Evolutionary conservation across 257 asterid species (phyloP).

Genomic region (Solanum paucissectum): DNA sequence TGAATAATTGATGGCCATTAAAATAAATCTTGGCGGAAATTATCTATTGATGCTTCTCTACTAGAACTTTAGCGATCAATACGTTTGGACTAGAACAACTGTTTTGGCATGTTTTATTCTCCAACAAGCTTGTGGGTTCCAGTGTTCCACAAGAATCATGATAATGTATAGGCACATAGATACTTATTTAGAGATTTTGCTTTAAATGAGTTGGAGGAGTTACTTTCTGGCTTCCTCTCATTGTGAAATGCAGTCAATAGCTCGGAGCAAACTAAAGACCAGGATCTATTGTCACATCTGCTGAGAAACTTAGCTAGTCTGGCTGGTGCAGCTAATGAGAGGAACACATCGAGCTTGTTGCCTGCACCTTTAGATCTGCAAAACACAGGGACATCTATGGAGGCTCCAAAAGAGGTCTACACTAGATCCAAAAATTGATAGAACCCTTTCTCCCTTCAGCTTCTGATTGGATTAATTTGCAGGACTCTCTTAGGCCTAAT

Average conservation of each 20-base stretch:
- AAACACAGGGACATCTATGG: conserved; percentile 16
- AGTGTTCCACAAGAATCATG: not conserved
- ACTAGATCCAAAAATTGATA: not conserved
- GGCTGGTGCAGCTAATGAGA: conserved; percentile 19
- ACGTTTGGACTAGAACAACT: not conserved
- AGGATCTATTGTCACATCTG: conserved; percentile 34
- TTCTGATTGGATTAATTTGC: conserved; percentile 15
- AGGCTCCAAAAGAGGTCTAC: conserved; percentile 22
- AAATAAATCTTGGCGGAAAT: not conserved
- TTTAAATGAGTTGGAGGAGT: conserved; percentile 5
- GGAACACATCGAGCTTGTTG: conserved; percentile 9
- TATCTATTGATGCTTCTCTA: not conserved
- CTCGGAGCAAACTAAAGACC: conserved; percentile 34
- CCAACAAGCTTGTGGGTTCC: not conserved
- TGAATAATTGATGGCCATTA: not conserved
- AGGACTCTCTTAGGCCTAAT: conserved; percentile 13
- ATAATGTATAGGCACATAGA: not conserved
- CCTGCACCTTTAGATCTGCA: conserved; percentile 19
- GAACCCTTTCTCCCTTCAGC: not conserved
- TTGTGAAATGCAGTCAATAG: conserved; percentile 24
- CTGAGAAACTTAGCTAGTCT: conserved; percentile 34
- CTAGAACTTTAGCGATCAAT: not conserved
- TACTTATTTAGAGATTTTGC: not conserved
- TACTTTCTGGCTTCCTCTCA: not conserved
- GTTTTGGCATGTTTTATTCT: not conserved